Evolutionary conservation across 2,329 filamentous ascomycete species (phyloP).

Genomic region (Cercospora janseana): DNA sequence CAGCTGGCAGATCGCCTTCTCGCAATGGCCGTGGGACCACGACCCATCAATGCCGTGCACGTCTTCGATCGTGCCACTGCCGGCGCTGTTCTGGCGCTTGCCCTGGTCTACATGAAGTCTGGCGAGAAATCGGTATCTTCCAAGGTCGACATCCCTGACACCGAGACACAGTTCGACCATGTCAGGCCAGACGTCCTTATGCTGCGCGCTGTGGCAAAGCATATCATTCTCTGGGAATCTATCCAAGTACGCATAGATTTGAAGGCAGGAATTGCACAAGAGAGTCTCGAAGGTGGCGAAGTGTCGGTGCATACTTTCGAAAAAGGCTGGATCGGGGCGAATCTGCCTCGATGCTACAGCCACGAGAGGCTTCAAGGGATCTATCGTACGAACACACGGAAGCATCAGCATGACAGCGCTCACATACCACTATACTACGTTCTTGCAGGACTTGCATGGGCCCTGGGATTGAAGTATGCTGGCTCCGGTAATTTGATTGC

Average conservation of each 20-base stretch:
- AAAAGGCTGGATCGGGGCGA: slow-evolving; percentile 66
- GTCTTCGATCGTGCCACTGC: slow-evolving; percentile 89
- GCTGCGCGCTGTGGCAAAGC: slow-evolving; percentile 80
- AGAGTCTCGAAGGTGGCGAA: neutral
- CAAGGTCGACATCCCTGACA: slow-evolving; percentile 91
- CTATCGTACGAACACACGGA: slow-evolving; percentile 44
- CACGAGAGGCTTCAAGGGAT: slow-evolving; percentile 48
- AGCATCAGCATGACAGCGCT: slow-evolving; percentile 62
- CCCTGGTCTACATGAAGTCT: slow-evolving; percentile 96
- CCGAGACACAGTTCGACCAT: slow-evolving; percentile 88
- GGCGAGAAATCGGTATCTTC: slow-evolving; percentile 81
- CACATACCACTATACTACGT: slow-evolving; percentile 94
- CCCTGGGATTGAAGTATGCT: slow-evolving; percentile 47
- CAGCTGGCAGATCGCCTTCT: slow-evolving; percentile 84
- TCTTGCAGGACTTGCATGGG: slow-evolving; percentile 81
- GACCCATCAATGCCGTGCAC: slow-evolving; percentile 88
- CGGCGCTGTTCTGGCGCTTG: slow-evolving; percentile 85
- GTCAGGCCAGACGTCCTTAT: slow-evolving; percentile 90
- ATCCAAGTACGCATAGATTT: slow-evolving; percentile 58
- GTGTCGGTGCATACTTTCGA: slow-evolving; percentile 8
- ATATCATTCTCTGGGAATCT: slow-evolving; percentile 87
- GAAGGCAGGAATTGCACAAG: neutral
- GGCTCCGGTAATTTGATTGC: slow-evolving; percentile 60
- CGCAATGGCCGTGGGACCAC: slow-evolving; percentile 78
- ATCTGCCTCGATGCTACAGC: slow-evolving; percentile 68